phyloP scores from a whole-genome alignment of 1,139 yeast genomes.

The Debaryomyces fabryi region DNA sequence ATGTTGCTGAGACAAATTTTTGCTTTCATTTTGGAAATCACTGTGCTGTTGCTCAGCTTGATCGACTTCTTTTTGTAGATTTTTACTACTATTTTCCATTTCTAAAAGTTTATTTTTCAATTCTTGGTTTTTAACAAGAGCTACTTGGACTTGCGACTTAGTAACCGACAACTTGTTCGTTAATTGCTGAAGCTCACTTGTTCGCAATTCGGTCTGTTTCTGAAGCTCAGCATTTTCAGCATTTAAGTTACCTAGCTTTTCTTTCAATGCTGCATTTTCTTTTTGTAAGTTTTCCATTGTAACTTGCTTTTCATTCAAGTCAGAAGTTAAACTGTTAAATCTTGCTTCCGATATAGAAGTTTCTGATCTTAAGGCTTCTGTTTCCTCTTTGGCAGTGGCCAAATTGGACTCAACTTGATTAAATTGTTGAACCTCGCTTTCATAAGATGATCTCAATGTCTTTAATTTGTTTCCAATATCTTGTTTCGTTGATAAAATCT shows the following conservation, averaged over 20 bases:
- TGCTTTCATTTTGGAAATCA: constrained; percentile 40
- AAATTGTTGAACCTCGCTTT: constrained; percentile 76
- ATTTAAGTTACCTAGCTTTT: constrained; percentile 65
- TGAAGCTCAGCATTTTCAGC: constrained; percentile 66
- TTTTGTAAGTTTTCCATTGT: constrained; percentile 67
- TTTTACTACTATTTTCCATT: constrained; percentile 25
- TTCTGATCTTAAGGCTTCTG: constrained; percentile 73
- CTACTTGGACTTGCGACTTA: constrained; percentile 68
- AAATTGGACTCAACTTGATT: constrained; percentile 67
- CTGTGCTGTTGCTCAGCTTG: constrained; percentile 22
- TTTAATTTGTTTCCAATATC: constrained; percentile 73
- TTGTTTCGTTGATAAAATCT: constrained; percentile 63
- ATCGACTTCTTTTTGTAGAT: constrained; percentile 29
- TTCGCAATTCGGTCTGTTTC: constrained; percentile 53
- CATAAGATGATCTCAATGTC: constrained; percentile 70
- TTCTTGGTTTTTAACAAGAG: constrained; percentile 57
- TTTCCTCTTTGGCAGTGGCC: constrained; percentile 63
- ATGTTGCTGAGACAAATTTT: constrained; percentile 25
- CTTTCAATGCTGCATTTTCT: constrained; percentile 65
- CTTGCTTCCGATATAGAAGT: constrained; percentile 81
- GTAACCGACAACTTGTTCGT: constrained; percentile 66
- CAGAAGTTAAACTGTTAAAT: constrained; percentile 68
- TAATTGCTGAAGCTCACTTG: constrained; percentile 59
- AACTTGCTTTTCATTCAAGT: constrained; percentile 63
- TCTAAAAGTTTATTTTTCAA: constrained; percentile 34